phyloP scores from a whole-genome alignment of 139 green algal species.

The Chlorella sp. region DNA sequence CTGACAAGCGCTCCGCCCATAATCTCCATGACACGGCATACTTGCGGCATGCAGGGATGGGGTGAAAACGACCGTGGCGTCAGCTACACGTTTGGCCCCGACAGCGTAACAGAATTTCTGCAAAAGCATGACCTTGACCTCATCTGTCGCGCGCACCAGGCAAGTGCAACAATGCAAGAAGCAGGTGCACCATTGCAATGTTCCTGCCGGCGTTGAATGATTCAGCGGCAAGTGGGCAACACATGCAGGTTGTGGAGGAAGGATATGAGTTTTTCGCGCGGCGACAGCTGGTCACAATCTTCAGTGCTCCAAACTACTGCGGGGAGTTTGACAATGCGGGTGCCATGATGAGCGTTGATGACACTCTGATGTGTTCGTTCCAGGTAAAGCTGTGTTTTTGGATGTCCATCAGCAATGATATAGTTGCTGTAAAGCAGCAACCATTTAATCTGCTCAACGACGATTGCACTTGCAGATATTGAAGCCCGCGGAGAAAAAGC shows the following conservation, averaged over 20 bases:
- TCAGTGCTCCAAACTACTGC: conserved; percentile 99
- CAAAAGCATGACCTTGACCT: conserved; percentile 97
- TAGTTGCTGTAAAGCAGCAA: too few species aligned
- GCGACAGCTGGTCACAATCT: conserved; percentile 99
- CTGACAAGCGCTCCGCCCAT: too few species aligned
- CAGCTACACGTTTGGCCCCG: conserved; percentile 98
- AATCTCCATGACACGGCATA: too few species aligned
- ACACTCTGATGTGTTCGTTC: conserved; percentile 99
- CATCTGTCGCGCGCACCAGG: conserved; percentile 97
- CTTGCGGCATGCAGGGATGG: conserved; percentile 75
- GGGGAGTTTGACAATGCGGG: conserved; percentile 99
- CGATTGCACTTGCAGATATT: conserved; percentile 75
- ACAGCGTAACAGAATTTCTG: conserved; percentile 97
- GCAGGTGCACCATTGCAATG: not conserved
- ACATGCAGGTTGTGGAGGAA: conserved; percentile 60
- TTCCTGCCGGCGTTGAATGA: not conserved
- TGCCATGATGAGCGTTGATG: conserved; percentile 99
- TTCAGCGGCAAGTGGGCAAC: not conserved
- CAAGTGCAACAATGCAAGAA: conserved; percentile 11
- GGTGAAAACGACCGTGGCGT: conserved; percentile 99
- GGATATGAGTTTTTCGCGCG: conserved; percentile 99
- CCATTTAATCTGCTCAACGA: not conserved
- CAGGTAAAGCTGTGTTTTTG: conserved; percentile 56
- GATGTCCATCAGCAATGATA: too few species aligned
- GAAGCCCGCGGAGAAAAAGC: conserved; percentile 97